Percentiles rank a stretch among this genome's conserved stretches.
phyloP scores from a whole-genome alignment of 768 basidiomycete genomes.

The Heimioporus sp. region DNA sequence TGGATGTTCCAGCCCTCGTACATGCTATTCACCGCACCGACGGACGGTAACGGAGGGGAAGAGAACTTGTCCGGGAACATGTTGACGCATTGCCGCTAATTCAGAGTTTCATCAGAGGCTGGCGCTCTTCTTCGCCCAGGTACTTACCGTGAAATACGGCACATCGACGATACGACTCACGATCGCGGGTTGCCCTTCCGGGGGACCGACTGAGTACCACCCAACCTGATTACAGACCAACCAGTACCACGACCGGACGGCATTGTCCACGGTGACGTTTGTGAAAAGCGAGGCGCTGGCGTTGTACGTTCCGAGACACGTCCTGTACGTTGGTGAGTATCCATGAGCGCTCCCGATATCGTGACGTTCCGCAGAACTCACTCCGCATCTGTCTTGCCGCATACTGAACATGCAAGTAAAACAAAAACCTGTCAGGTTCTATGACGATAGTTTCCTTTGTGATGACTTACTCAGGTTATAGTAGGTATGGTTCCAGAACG shows the following conservation, averaged over 20 bases:
- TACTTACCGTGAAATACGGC: conserved; percentile 25
- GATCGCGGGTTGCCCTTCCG: conserved; percentile 32
- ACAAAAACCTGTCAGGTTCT: not conserved
- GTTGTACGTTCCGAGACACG: conserved; percentile 44
- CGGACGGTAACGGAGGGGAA: conserved; percentile 42
- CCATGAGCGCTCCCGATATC: conserved; percentile 21
- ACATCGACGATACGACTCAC: conserved; percentile 34
- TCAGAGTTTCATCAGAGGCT: not conserved
- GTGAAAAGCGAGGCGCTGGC: conserved; percentile 45
- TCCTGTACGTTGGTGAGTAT: conserved; percentile 31
- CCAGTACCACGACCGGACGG: conserved; percentile 67
- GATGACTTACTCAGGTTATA: conserved; percentile 41
- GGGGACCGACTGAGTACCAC: conserved; percentile 41
- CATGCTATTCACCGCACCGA: conserved; percentile 40
- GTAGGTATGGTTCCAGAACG: conserved; percentile 54
- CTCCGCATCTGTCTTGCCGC: conserved; percentile 46
- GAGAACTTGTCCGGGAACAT: conserved; percentile 65
- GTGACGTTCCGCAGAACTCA: conserved; percentile 30
- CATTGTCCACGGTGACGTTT: conserved; percentile 53
- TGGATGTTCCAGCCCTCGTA: conserved; percentile 66
- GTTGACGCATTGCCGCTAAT: conserved; percentile 67
- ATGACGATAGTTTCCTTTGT: not conserved
- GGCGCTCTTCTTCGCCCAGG: not conserved
- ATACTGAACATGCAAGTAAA: conserved; percentile 40
- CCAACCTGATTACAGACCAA: conserved; percentile 74